These are phyloP conservation scores for Wickerhamiella kurtzmanii DNA, from an alignment of 805 yeast species.

Conservation along the genomic window DNA sequence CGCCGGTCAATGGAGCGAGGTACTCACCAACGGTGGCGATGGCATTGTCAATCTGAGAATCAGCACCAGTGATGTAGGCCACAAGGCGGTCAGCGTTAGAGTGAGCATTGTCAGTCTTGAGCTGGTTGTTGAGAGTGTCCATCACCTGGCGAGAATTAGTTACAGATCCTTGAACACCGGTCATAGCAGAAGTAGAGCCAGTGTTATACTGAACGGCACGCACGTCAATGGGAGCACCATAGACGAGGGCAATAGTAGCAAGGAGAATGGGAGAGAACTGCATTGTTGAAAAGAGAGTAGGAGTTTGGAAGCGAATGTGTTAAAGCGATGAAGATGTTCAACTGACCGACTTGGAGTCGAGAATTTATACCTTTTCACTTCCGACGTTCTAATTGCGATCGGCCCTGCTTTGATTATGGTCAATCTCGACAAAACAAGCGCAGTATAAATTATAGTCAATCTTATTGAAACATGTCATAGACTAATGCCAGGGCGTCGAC, in stretches of 20 bases:
- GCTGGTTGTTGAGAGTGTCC: slow-evolving; percentile 12
- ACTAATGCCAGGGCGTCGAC: too few relatives aligned
- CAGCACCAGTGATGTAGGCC: slow-evolving; percentile 19
- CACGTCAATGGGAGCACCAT: neutral
- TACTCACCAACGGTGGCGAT: slow-evolving; percentile 11
- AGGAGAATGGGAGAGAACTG: neutral
- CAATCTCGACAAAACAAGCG: too few relatives aligned
- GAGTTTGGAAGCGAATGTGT: neutral
- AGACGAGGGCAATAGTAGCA: neutral
- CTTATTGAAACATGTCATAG: too few relatives aligned
- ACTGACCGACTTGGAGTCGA: too few relatives aligned
- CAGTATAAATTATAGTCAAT: too few relatives aligned
- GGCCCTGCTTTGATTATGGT: too few relatives aligned
- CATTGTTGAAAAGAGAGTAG: neutral
- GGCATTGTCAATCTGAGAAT: slow-evolving; percentile 22
- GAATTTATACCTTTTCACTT: too few relatives aligned
- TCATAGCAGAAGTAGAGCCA: neutral
- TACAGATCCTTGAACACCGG: slow-evolving; percentile 8
- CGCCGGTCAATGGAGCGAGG: slow-evolving; percentile 15
- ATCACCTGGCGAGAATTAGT: slow-evolving; percentile 8
- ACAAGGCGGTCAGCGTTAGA: slow-evolving; percentile 3
- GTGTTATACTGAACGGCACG: neutral
- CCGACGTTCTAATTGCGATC: too few relatives aligned
- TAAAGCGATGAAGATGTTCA: too few relatives aligned
- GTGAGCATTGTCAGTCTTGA: slow-evolving; percentile 9